Base-by-base conservation (phyloP, 768 basidiomycete genomes). In the Suillus paluster region DNA sequence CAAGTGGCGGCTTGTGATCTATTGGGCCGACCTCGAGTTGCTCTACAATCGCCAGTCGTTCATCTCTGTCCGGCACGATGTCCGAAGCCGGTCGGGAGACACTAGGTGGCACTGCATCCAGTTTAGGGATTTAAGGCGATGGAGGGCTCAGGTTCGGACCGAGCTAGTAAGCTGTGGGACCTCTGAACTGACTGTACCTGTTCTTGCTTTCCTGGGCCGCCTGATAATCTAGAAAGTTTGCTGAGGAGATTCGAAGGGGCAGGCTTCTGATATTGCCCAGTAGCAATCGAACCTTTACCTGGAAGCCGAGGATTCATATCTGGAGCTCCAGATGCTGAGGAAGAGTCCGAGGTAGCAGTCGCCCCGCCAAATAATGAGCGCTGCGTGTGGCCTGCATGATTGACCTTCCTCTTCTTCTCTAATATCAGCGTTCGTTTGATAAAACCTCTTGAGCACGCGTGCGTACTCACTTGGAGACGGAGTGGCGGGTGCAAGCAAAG, bases 1-100 rank as follows among this genome's bases (percentile, higher is more conserved):
- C 89, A 38, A 79, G 77, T 0, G 87, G 84, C 17, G 91, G 79
- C 15, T 78, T 85, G 72, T 93, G 90, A 42, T 95, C 88, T 54
- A 80, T 80, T 9, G 96, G 94, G 0, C 96, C 96, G 50, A 87
- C 80, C 64, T 86, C 76, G 15, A 99, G 80, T 33, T 90, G 85
- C 66, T 97, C 91, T 8, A 96, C 74, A 19, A 98, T 74, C 0
- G 86, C 84, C 46, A 95, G 81, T 42, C 79, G 73, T 23, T 91
- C 89, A 65, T 92, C 90, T 39, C 84, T 73, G 56, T 67, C 64
- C 21, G 68, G 63, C 10, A 46, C 61, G n/a, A 19, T 27, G 15
- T 21, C 58, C 17, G 36, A 45, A 17, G 53, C 61, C 9, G 57
- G 65, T 62, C 3, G 27, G 19, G 57, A 49, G 23, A 50, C 8